Conservation (phyloP, 2,329 filamentous ascomycete species). For the Exophiala dermatitidis region DNA sequence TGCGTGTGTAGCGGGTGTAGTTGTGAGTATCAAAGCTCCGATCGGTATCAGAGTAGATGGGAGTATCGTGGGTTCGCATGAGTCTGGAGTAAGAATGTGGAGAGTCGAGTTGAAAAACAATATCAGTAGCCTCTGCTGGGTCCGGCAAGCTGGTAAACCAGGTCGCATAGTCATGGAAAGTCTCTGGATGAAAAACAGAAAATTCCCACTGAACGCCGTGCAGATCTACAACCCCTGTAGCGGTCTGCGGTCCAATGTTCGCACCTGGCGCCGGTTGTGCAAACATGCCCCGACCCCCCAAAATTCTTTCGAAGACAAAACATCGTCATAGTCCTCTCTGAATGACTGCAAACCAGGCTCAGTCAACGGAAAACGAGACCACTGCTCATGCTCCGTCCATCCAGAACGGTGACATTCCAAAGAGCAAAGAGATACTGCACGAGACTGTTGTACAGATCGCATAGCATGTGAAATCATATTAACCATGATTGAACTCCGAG, state of each 20-base stretch:
- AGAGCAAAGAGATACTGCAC: conserved; percentile 17
- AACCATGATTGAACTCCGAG: conserved; percentile 24
- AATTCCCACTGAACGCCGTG: conserved; percentile 18
- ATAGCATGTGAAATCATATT: conserved; percentile 13
- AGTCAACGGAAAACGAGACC: background rate
- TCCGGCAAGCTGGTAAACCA: background rate
- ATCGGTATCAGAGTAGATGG: background rate
- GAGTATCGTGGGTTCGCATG: background rate
- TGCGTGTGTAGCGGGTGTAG: background rate
- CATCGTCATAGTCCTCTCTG: conserved; percentile 8
- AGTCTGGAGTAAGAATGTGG: background rate
- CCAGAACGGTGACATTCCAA: conserved; percentile 17
- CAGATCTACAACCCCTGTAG: conserved; percentile 17
- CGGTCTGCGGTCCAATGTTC: conserved; percentile 9
- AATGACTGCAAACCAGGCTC: conserved; percentile 1
- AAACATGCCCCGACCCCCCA: conserved; percentile 2
- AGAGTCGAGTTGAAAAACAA: background rate
- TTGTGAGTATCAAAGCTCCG: background rate
- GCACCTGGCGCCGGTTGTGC: conserved; percentile 8
- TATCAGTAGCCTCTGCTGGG: background rate
- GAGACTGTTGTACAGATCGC: conserved; percentile 23
- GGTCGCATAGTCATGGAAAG: background rate
- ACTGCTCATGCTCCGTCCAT: conserved; percentile 8
- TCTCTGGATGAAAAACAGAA: conserved; percentile 8
- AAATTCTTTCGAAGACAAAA: conserved; percentile 14